These are phyloP conservation scores for Bipolaris gigantea DNA, from an alignment of 2,329 filamentous ascomycete species.

Conservation along the genomic window DNA sequence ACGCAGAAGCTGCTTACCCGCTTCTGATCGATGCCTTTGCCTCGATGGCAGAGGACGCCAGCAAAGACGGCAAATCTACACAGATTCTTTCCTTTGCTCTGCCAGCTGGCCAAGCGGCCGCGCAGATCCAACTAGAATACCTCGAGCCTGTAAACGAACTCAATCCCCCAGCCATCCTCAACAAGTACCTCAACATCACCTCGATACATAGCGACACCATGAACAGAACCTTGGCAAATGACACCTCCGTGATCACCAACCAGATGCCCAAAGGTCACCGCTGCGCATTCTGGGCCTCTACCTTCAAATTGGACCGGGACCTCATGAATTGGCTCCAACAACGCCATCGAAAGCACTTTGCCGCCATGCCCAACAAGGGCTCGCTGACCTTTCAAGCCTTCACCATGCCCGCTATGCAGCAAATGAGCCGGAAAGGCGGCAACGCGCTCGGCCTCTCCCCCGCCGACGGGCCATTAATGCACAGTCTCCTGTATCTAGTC, in stretches of 20 bases:
- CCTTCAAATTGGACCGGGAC: conserved; percentile 30
- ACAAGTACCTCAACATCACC: conserved; percentile 24
- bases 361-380: conserved; percentile 25
- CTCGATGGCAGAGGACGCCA: conserved; percentile 15
- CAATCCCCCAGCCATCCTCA: conserved; percentile 23
- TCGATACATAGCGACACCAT: conserved; percentile 17
- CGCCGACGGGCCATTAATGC: conserved; percentile 22
- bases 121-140: conserved; percentile 23
- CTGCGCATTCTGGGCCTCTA: conserved; percentile 33
- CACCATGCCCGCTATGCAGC: conserved; percentile 20
- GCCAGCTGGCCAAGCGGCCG: conserved; percentile 18
- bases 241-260: conserved; percentile 31
- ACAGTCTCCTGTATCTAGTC: conserved; percentile 16
- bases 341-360: conserved; percentile 10
- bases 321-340: conserved; percentile 23
- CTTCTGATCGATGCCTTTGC: conserved; percentile 6
- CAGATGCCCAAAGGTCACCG: conserved; percentile 35
- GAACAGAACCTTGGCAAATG: conserved; percentile 21
- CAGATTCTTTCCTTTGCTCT: conserved; percentile 20
- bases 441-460: conserved; percentile 34
- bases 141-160: conserved; percentile 21
- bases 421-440: conserved; percentile 32
- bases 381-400: conserved; percentile 27
- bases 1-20: conserved; percentile 7
- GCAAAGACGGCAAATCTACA: conserved; percentile 27